Evolutionary conservation across 78 protist species (phyloP).

Genomic region (Tieghemostelium lacteum): DNA sequence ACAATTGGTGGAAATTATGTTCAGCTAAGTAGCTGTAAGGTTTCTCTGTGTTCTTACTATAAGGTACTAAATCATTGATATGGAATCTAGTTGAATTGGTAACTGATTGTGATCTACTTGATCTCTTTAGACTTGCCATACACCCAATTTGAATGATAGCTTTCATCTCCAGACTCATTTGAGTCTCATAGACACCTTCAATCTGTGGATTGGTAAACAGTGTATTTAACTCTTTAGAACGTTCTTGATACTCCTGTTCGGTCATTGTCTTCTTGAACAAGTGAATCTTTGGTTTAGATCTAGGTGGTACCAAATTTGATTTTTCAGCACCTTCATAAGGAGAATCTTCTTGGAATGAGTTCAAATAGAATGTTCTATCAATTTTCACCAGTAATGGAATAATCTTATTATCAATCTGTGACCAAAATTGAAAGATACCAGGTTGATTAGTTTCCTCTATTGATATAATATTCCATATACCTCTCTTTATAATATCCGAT

Average conservation of each 20-base stretch:
- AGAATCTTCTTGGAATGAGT: conserved; percentile 46
- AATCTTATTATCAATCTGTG: conserved; percentile 48
- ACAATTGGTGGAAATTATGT: conserved; percentile 36
- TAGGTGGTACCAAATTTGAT: conserved; percentile 37
- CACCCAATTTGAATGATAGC: conserved; percentile 87
- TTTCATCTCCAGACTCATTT: conserved; percentile 82
- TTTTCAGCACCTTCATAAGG: conserved; percentile 18
- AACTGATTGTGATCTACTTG: background rate
- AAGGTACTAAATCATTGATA: conserved; percentile 29
- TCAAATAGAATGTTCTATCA: conserved; percentile 87
- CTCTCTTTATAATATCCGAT: conserved; percentile 30
- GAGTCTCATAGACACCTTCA: conserved; percentile 93
- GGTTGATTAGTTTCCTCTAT: conserved; percentile 18
- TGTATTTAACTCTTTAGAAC: conserved; percentile 20
- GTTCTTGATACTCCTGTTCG: conserved; percentile 62
- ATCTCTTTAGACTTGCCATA: conserved; percentile 7
- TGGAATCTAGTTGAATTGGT: conserved; percentile 20
- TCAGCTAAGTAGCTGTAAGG: conserved; percentile 3
- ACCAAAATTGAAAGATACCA: conserved; percentile 69
- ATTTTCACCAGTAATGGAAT: conserved; percentile 77
- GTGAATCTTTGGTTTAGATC: conserved; percentile 28
- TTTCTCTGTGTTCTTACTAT: conserved; percentile 2
- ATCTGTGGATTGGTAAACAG: conserved; percentile 77
- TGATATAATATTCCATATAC: conserved; percentile 51
- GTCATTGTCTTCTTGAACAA: conserved; percentile 47